Base-by-base conservation (phyloP, 2,329 filamentous ascomycete genomes). In the Xylariales sp. region DNA sequence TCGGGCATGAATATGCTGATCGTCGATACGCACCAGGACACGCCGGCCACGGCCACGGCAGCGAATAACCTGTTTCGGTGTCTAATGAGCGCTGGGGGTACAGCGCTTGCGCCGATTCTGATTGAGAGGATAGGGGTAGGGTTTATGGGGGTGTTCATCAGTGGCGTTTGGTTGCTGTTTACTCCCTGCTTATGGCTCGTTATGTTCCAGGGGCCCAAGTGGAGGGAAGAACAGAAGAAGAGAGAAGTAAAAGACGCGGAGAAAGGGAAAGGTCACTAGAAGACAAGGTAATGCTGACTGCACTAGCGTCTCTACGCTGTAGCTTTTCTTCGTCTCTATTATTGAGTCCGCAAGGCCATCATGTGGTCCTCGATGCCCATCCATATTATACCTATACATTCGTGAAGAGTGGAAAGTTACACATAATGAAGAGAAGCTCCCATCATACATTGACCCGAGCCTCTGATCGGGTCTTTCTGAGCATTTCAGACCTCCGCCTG, bases 161-260 rank as follows among this genome's bases (percentile, higher is more conserved):
- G 50, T 3, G 50, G 47, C 3, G 22, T 51, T 6, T 57, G 50
- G 51, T 3, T 52, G 10, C 29, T 25, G 2, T 50, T 54, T 12
- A 56, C 50, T 22, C 52, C 51, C 1, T 24, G 51, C 1, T 44
- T 58, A 4, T 59, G 56, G 55, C 40, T 54, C 10, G 48, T 58
- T 7, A 45, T 57, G 40, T 44, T 47, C n/a, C 44, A 40, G 4
- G 55, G 56, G 4, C 31, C 45, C 4, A 34, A 33, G 18, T 58
- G 55, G 55, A 51, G 55, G 18, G 28, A 47, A 31, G 38, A 42
- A 21, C 24, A 47, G 25, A 32, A 22, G 33, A 45, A 29, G 21
- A 24, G 34, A n/a, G 29, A 32, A 14, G 8, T 10, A 14, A 32
- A 32, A 7, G 29, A 32, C 29, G 14, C 29, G 29, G 14, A 10